Percentiles rank a stretch among this genome's conserved stretches.
phyloP scores from a whole-genome alignment of 257 asterid genomes.

The Cruciata laevipes region DNA sequence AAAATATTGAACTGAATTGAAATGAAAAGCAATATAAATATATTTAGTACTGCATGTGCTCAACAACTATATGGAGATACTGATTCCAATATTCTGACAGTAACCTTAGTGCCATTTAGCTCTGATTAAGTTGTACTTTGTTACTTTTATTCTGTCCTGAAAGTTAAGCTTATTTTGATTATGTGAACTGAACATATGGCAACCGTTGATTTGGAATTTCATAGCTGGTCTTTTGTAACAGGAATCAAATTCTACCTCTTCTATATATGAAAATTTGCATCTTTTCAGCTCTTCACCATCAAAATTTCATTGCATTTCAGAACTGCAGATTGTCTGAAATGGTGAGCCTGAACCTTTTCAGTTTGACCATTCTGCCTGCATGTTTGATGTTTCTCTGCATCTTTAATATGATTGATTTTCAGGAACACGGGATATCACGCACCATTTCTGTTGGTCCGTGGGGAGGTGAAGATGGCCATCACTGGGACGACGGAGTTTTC shows the following conservation, averaged over 20 bases:
- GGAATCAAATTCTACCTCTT: slow-evolving; percentile 51
- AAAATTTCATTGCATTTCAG: neutral
- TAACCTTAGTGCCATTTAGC: neutral
- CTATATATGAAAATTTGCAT: slow-evolving; percentile 17
- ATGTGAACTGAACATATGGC: neutral
- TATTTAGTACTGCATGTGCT: neutral
- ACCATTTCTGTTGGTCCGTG: slow-evolving; percentile 60
- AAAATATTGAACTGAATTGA: no score
- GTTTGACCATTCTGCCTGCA: neutral
- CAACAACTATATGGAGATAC: slow-evolving; percentile 11
- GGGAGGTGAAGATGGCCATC: slow-evolving; percentile 69
- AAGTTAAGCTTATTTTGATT: neutral
- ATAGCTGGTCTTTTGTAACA: slow-evolving; percentile 3
- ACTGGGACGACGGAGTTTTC: slow-evolving; percentile 75
- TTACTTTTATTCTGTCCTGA: neutral
- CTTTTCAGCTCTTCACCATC: neutral
- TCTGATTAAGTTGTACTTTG: neutral
- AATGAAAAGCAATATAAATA: no score
- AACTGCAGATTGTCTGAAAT: slow-evolving; percentile 7
- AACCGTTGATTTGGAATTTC: neutral
- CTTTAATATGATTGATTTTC: slow-evolving; percentile 13
- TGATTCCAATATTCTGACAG: neutral
- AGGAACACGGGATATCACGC: slow-evolving; percentile 27
- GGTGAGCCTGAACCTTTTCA: slow-evolving; percentile 7
- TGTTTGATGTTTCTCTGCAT: neutral